A percentile compares a stretch with the other conserved stretches of the same genome.
These are phyloP conservation scores for Trichoderma atrobrunneum DNA, from an alignment of 2,329 filamentous ascomycete species.

Conservation along the genomic window DNA sequence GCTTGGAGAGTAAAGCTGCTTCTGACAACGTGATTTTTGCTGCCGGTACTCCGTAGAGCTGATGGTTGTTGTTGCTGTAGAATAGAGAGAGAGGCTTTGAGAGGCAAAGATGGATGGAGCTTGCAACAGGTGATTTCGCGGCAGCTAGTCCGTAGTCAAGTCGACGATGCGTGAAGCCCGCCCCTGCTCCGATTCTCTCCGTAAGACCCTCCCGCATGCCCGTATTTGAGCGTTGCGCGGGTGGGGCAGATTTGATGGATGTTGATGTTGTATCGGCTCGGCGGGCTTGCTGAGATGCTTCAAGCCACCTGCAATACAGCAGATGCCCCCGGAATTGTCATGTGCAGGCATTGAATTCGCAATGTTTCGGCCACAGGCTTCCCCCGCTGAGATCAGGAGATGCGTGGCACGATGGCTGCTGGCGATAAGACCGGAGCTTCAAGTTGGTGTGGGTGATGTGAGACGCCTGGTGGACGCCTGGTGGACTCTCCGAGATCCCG, in stretches of 20 bases:
- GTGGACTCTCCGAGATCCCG: conserved; percentile 13
- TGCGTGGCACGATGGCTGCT: conserved; percentile 4
- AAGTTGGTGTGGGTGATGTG: neutral
- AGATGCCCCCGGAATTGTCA: neutral
- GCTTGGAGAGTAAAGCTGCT: too few relatives aligned
- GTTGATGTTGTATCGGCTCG: neutral
- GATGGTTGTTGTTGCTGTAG: neutral
- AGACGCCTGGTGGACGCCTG: neutral
- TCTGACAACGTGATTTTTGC: neutral
- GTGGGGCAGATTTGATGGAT: neutral
- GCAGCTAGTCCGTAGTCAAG: neutral
- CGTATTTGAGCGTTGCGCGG: neutral
- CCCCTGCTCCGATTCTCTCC: conserved; percentile 18
- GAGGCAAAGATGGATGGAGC: neutral
- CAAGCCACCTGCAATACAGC: neutral
- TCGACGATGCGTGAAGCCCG: neutral
- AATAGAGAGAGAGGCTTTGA: neutral
- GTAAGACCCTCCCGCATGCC: neutral
- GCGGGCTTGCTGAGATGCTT: neutral
- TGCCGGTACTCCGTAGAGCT: neutral
- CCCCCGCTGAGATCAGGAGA: conserved; percentile 12
- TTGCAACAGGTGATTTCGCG: neutral
- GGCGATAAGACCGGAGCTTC: neutral
- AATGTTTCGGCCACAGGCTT: neutral
- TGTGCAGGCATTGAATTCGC: neutral